phyloP scores from a whole-genome alignment of 331 rosid genomes.

The Malus hybrid region DNA sequence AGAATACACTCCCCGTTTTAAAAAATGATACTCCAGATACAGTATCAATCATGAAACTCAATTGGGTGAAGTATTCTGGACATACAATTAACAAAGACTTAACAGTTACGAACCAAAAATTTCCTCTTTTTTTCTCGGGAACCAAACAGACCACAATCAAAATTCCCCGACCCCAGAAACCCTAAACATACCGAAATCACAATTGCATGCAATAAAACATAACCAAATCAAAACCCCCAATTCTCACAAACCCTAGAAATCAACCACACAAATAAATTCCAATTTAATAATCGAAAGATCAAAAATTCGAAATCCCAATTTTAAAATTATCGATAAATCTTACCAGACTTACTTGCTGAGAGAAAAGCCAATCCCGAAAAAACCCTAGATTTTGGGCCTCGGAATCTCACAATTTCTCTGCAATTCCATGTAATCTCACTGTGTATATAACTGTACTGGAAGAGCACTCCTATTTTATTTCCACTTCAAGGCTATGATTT shows the following conservation, averaged over 20 bases:
- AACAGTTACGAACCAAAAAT: background rate
- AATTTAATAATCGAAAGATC: constrained; percentile 1
- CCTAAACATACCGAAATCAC: background rate
- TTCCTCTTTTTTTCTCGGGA: background rate
- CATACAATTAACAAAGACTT: background rate
- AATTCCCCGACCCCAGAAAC: background rate
- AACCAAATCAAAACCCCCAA: background rate
- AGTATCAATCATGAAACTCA: background rate
- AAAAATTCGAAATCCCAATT: background rate
- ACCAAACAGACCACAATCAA: constrained; percentile 1
- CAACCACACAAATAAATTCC: constrained; percentile 7
- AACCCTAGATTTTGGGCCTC: constrained; percentile 47
- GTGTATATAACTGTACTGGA: background rate
- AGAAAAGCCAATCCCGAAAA: constrained; percentile 12
- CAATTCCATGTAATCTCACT: constrained; percentile 3
- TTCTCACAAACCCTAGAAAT: constrained; percentile 9
- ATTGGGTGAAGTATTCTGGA: background rate
- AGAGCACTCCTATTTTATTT: constrained; percentile 5
- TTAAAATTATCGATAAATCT: background rate
- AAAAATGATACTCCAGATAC: background rate
- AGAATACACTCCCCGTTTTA: background rate
- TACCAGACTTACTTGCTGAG: constrained; percentile 31
- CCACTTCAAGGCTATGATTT: constrained; percentile 13
- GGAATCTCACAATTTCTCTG: constrained; percentile 45
- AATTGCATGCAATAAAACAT: constrained; percentile 13